Conservation (phyloP, 2,329 filamentous ascomycete genomes). For the Didymosphaeria variabile region DNA sequence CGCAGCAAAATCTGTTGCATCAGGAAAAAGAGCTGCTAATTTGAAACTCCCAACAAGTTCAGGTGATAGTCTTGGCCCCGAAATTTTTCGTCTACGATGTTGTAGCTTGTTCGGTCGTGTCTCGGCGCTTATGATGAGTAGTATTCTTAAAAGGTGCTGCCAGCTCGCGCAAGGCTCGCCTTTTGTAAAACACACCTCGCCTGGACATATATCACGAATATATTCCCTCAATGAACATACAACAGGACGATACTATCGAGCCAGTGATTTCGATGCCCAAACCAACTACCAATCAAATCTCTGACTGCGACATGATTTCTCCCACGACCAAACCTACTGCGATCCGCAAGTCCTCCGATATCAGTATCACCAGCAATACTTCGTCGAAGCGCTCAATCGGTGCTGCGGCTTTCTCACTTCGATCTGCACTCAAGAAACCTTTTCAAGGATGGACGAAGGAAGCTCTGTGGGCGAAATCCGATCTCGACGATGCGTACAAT, state of each 20-base stretch:
- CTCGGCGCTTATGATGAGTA: not conserved
- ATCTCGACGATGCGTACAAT: constrained; percentile 49
- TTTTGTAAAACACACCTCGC: not conserved
- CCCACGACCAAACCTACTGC: not conserved
- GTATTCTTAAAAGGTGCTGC: not conserved
- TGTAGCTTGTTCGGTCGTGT: not conserved
- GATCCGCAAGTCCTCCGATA: constrained; percentile 3
- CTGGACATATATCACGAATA: not conserved
- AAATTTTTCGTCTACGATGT: not conserved
- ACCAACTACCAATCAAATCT: not conserved
- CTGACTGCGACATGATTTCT: not conserved
- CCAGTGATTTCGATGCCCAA: not conserved
- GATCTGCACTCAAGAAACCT: constrained; percentile 41
- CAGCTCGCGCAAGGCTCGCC: not conserved
- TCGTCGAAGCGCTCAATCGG: constrained; percentile 11
- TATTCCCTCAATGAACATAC: not conserved
- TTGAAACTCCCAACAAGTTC: not conserved
- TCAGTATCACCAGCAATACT: not conserved
- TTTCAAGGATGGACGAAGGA: constrained; percentile 48
- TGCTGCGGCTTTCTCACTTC: constrained; percentile 26
- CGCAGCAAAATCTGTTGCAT: not conserved
- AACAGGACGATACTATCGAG: not conserved
- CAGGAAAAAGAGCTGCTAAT: not conserved
- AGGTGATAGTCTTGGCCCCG: not conserved
- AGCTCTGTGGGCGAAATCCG: constrained; percentile 42